Conservation (phyloP, 768 basidiomycete genomes). For the Antrodiella citrinella region DNA sequence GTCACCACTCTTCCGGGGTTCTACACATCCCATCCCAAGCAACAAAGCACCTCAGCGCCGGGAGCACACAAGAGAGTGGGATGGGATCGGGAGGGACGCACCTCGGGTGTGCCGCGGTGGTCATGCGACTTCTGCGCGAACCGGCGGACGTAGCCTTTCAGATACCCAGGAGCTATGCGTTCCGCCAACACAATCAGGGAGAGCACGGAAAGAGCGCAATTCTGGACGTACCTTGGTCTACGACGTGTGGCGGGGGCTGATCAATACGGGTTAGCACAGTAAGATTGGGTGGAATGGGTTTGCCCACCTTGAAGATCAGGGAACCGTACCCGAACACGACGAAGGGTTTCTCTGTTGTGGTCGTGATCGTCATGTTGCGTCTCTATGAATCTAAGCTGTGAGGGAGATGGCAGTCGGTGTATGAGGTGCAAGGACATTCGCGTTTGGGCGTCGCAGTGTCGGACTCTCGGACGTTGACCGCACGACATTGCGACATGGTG, state of each 20-base stretch:
- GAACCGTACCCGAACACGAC: slow-evolving; percentile 91
- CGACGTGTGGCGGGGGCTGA: slow-evolving; percentile 72
- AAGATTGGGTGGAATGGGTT: neutral
- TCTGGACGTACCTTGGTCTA: slow-evolving; percentile 47
- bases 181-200: neutral
- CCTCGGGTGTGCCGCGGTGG: slow-evolving; percentile 85
- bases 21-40: slow-evolving; percentile 29
- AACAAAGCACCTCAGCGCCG: neutral
- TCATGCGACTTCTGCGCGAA: slow-evolving; percentile 92
- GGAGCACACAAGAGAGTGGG: neutral
- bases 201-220: neutral
- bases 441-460: no score
- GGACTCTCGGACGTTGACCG: no score
- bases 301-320: slow-evolving; percentile 77
- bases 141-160: slow-evolving; percentile 85
- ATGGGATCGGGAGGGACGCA: slow-evolving; percentile 24
- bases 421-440: no score
- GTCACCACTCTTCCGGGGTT: slow-evolving; percentile 88
- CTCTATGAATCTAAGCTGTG: neutral
- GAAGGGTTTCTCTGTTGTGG: slow-evolving; percentile 29
- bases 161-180: slow-evolving; percentile 62
- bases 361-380: neutral
- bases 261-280: neutral
- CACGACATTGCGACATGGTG: neutral
- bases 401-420: no score